Base-by-base conservation (phyloP, 495 filamentous ascomycete species). In the Annulohypoxylon stygium region DNA sequence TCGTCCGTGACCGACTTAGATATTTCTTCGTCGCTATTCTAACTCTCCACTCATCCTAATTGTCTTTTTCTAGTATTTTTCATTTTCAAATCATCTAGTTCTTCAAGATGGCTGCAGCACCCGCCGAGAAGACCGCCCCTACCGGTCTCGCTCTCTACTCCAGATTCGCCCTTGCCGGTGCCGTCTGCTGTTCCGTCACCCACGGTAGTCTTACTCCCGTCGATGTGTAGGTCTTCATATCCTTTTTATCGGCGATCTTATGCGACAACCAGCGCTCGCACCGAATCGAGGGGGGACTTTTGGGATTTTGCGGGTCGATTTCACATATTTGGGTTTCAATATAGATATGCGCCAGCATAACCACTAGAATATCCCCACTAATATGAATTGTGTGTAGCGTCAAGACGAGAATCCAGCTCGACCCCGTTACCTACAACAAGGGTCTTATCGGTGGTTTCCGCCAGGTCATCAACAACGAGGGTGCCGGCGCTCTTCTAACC, bases 401-500 rank as follows among this genome's bases (percentile, higher is more conserved):
- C 87, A 97, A 97, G 90, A 97, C 93, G 75, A 87, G 93, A 83
- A 97, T 97, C 80, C 93, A 97, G 87, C 91, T 97, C 81, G 93
- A 97, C 85, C 93, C 93, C 66, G 87, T 79, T 73, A 95, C 90
- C 81, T 97, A 97, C 87, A 97, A 97, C 91, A 88, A 85, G 75
- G 93, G 93, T 81, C 87, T 97, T 84, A 88, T 97, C 81, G 93
- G 93, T 78, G 92, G 91, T 73, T 92, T 97, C 91, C 85, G 87
- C 50, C 90, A 96, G 86, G 93, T 97, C 79, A 83, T 97, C 79
- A 84, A 89, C 80, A 91, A 86, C 65, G 93, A 97, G 85, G 93
- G 93, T 84, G 93, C 92, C 77, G 92, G 92, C 81, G 93, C 93
- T 80, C 91, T 97, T 71, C 86, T 94, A 77, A 97, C 93, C 75